phyloP scores from a whole-genome alignment of 148 eudicot species.

The Chenopodium quinoa region DNA sequence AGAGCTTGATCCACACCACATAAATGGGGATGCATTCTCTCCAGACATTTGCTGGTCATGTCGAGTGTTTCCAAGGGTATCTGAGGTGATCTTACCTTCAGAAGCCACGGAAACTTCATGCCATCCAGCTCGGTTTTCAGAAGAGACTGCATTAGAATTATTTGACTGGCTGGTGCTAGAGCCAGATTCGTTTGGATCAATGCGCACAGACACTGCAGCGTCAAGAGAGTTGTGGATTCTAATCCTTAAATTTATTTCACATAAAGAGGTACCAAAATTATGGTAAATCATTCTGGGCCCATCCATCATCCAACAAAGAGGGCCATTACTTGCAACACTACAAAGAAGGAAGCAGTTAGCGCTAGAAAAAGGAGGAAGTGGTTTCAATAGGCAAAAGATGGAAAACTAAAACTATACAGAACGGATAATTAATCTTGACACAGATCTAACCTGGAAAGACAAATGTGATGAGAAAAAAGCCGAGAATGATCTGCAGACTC shows the following conservation, averaged over 20 bases:
- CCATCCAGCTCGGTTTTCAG: conserved; percentile 81
- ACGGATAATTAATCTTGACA: not conserved
- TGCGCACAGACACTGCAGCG: conserved; percentile 41
- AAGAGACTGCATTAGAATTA: conserved; percentile 30
- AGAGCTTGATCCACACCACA: conserved; percentile 84
- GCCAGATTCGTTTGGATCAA: conserved; percentile 45
- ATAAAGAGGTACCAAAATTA: conserved; percentile 52
- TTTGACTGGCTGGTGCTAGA: conserved; percentile 29
- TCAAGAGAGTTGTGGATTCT: conserved; percentile 68
- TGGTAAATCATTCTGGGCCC: conserved; percentile 66
- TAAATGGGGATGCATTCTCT: conserved; percentile 59
- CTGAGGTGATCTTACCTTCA: conserved; percentile 46
- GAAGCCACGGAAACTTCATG: conserved; percentile 48
- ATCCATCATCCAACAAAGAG: conserved; percentile 73
- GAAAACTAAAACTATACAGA: not conserved
- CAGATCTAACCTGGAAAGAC: conserved; percentile 74
- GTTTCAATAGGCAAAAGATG: conserved; percentile 4
- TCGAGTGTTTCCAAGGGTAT: conserved; percentile 25
- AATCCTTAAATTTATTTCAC: conserved; percentile 67
- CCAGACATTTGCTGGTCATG: conserved; percentile 27
- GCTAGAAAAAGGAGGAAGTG: not conserved
- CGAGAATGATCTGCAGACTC: conserved; percentile 34
- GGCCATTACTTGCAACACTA: conserved; percentile 58
- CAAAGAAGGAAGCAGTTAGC: conserved; percentile 3
- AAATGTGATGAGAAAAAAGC: conserved; percentile 67